Evolutionary conservation across 441 rosid species (phyloP).

Genomic region (Erodium texanum): DNA sequence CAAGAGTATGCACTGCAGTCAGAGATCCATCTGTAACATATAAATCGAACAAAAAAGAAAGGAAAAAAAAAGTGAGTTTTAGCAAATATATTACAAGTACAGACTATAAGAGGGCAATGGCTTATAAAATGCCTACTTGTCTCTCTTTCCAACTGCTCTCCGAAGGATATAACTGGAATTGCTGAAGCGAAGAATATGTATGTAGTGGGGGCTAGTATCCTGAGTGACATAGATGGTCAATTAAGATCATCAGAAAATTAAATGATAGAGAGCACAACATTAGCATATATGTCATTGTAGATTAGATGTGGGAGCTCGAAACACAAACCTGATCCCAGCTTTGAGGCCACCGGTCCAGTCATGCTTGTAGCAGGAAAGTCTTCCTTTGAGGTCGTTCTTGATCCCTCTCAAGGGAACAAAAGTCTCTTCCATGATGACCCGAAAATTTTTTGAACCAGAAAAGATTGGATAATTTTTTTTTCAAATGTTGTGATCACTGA

Average conservation of each 20-base stretch:
- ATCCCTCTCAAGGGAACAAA: conserved; percentile 77
- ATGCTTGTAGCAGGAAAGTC: conserved; percentile 68
- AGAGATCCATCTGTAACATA: conserved; percentile 46
- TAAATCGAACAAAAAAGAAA: conserved; percentile 8
- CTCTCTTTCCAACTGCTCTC: conserved; percentile 63
- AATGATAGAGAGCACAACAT: background rate
- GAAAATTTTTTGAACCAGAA: conserved; percentile 9
- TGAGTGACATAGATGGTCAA: conserved; percentile 21
- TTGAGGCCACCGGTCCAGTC: conserved; percentile 66
- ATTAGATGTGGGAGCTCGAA: conserved; percentile 10
- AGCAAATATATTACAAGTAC: conserved; percentile 12
- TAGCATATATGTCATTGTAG: conserved; percentile 7
- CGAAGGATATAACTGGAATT: conserved; percentile 74
- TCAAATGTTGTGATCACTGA: background rate
- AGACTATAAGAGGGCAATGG: conserved; percentile 5
- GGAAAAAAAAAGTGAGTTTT: background rate
- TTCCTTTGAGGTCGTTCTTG: conserved; percentile 61
- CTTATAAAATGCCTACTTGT: conserved; percentile 32
- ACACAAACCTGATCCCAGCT: conserved; percentile 59
- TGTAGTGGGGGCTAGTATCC: conserved; percentile 78
- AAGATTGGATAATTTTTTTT: background rate
- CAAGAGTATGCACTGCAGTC: conserved; percentile 77
- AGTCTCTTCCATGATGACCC: conserved; percentile 61
- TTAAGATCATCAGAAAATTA: conserved; percentile 1
- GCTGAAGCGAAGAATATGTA: conserved; percentile 79